These are phyloP conservation scores for Cryptosporidium sp. DNA, from an alignment of 169 alveolate species.

Conservation along the genomic window DNA sequence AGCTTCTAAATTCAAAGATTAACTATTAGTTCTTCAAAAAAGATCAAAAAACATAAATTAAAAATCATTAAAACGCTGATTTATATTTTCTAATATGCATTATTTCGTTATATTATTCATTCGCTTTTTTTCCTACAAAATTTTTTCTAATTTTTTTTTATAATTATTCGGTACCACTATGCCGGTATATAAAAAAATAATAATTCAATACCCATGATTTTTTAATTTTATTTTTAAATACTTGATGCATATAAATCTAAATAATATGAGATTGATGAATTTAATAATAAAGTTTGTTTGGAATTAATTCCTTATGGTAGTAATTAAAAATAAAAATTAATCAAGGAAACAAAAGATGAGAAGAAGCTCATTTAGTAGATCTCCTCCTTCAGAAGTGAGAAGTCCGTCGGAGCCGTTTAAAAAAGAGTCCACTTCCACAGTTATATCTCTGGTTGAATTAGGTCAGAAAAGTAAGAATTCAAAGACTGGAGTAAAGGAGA, in stretches of 20 bases:
- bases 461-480: neutral
- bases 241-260: no score
- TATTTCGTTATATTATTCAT: neutral
- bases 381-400: conserved; percentile 49
- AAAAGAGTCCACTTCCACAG: neutral
- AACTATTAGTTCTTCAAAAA: neutral
- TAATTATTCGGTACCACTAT: neutral
- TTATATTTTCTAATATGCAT: neutral
- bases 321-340: neutral
- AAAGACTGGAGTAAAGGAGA: neutral
- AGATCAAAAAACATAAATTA: no score
- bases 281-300: neutral
- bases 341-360: neutral
- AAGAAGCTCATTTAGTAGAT: conserved; percentile 68
- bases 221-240: no score
- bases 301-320: neutral
- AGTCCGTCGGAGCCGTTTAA: neutral
- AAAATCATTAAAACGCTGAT: neutral
- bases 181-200: neutral
- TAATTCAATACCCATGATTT: neutral
- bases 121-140: neutral
- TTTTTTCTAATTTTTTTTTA: neutral
- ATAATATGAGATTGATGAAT: neutral
- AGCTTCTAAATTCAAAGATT: neutral
- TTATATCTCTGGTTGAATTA: neutral